Conservation (phyloP, 345 rosid species). For the Ailanthus altissimus region DNA sequence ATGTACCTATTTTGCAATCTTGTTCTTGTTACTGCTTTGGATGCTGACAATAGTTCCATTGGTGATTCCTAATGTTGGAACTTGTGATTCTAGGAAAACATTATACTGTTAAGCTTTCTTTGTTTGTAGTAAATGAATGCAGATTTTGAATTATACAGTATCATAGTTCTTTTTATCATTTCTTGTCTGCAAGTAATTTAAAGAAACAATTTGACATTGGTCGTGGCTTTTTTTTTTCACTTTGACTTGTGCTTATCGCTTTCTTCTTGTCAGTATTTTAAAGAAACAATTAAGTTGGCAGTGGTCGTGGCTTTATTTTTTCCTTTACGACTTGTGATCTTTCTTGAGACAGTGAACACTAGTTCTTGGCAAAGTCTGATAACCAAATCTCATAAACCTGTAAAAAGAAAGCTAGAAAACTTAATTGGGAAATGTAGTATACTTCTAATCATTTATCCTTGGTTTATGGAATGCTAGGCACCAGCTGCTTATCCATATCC, state of each 20-base stretch:
- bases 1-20: background rate
- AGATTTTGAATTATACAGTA: background rate
- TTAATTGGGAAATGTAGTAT: constrained; percentile 16
- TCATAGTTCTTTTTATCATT: background rate
- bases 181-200: background rate
- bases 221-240: background rate
- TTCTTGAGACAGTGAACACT: background rate
- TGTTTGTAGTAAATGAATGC: background rate
- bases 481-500: constrained; percentile 83
- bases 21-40: background rate
- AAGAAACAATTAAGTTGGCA: background rate
- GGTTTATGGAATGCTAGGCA: constrained; percentile 51
- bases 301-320: background rate
- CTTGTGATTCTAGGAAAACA: background rate
- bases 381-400: constrained; percentile 14
- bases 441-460: constrained; percentile 25
- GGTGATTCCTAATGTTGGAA: background rate
- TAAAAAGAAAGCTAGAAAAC: background rate
- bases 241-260: background rate
- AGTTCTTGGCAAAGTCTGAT: constrained; percentile 1
- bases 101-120: background rate
- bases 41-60: background rate
- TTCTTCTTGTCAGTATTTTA: background rate
- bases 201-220: background rate
- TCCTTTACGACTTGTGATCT: background rate